A percentile compares a stretch with the other conserved stretches of the same genome.
These are phyloP conservation scores for Blumeria hordei DNA, from an alignment of 2,329 filamentous ascomycete species.

Conservation along the genomic window DNA sequence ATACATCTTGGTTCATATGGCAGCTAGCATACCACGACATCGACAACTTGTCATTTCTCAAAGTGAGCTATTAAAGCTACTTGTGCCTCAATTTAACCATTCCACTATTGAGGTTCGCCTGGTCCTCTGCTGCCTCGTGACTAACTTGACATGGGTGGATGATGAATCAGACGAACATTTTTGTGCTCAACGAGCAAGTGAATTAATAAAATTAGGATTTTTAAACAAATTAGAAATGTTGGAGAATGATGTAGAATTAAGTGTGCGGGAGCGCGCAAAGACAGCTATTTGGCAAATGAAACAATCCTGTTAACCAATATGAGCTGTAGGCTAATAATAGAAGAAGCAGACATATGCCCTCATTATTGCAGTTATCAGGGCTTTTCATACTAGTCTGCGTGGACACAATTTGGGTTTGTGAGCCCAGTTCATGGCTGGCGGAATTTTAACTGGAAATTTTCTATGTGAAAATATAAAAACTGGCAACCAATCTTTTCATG, in stretches of 20 bases:
- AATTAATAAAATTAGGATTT: constrained; percentile 50
- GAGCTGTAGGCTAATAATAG: too few species aligned
- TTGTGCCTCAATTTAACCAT: constrained; percentile 52
- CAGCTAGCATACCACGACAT: constrained; percentile 56
- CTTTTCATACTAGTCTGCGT: too few species aligned
- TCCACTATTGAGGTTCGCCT: constrained; percentile 49
- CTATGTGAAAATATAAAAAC: too few species aligned
- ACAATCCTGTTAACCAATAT: constrained; percentile 4
- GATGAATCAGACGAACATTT: constrained; percentile 40
- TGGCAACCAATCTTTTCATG: too few species aligned
- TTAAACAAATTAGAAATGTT: constrained; percentile 38
- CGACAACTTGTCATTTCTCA: constrained; percentile 57
- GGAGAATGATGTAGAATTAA: constrained; percentile 47
- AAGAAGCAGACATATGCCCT: too few species aligned
- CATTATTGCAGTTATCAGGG: too few species aligned
- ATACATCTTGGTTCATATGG: constrained; percentile 70
- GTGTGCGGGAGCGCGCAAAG: constrained; percentile 67
- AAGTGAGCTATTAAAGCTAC: constrained; percentile 45
- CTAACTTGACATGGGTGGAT: constrained; percentile 68
- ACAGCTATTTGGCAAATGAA: constrained; percentile 50
- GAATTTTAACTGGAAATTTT: too few species aligned
- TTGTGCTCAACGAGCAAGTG: constrained; percentile 39
- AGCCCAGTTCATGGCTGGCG: too few species aligned
- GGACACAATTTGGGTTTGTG: too few species aligned
- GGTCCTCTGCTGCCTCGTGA: constrained; percentile 60